Conservation (phyloP, 306 rosid species). For the Canavalia gladiata region DNA sequence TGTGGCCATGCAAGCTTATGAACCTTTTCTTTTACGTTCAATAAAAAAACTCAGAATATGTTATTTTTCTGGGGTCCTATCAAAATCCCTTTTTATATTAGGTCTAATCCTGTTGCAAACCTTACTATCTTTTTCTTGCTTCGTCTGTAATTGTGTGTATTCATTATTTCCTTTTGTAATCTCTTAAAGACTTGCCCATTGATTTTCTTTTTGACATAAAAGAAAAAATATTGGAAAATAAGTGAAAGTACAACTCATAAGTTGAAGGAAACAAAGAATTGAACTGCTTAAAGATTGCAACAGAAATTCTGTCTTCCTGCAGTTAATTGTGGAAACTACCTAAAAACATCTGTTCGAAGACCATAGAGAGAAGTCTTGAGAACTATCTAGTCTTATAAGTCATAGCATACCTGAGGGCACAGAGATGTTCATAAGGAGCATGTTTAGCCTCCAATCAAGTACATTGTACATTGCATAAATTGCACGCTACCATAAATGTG, state of each 20-base stretch:
- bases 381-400: no score
- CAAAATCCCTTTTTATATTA: background rate
- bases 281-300: no score
- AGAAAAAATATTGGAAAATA: no score
- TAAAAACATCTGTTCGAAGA: no score
- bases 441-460: background rate
- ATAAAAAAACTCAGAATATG: no score
- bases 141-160: background rate
- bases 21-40: background rate
- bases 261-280: background rate
- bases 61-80: background rate
- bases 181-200: background rate
- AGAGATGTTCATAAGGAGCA: no score
- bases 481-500: background rate
- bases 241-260: background rate
- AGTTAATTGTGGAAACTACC: background rate
- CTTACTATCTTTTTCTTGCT: background rate
- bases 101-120: background rate
- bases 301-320: background rate
- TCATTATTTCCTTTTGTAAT: background rate
- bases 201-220: background rate
- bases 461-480: background rate
- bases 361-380: no score
- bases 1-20: background rate
- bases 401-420: no score